Percentiles rank a stretch among this genome's conserved stretches.
Conservation (phyloP, 257 asterid genomes). For the Nicotiana obtusifolia region DNA sequence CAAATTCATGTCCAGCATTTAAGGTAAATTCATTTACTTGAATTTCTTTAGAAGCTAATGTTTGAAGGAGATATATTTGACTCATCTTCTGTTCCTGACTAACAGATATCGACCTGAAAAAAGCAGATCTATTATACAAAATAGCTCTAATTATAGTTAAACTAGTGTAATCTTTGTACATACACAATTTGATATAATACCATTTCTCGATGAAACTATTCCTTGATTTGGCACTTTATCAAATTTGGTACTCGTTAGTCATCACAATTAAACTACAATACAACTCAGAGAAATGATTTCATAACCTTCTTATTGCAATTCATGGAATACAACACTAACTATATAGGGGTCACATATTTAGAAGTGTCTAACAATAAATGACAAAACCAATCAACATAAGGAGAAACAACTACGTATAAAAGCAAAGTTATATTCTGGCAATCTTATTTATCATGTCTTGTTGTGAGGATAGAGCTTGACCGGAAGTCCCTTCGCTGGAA, state of each 20-base stretch:
- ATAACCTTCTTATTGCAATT: neutral
- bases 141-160: no score
- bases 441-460: neutral
- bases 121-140: no score
- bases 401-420: neutral
- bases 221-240: neutral
- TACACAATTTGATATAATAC: no score
- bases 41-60: no score
- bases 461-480: constrained; percentile 40
- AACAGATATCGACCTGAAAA: no score
- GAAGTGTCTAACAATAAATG: neutral
- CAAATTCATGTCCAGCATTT: no score
- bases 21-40: no score
- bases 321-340: neutral
- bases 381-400: neutral
- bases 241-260: neutral
- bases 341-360: neutral
- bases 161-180: no score
- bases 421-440: neutral
- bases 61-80: no score
- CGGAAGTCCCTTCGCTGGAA: constrained; percentile 52
- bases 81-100: no score
- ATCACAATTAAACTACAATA: neutral
- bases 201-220: neutral
- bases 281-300: neutral